Conservation (phyloP, 176 grass and related monocot genomes). For the Hyparrhenia diplandra region DNA sequence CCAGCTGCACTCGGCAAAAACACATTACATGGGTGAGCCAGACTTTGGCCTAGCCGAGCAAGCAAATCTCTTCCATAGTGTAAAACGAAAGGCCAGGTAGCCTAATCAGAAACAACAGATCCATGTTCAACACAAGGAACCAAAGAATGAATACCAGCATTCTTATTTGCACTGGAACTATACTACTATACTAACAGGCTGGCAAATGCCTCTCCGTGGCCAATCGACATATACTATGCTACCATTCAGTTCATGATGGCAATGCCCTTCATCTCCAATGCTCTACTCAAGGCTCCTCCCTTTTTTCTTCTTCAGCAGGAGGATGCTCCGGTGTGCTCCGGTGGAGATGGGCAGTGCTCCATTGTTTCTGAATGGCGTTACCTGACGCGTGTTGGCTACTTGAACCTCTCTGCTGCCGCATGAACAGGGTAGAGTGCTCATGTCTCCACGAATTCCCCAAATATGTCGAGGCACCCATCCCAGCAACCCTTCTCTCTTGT, state of each 20-base stretch:
- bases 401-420: background rate
- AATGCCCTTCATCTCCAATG: constrained; percentile 4
- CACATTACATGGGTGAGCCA: background rate
- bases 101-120: constrained; percentile 1
- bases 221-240: constrained; percentile 21
- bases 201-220: background rate
- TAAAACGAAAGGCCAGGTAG: background rate
- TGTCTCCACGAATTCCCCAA: background rate
- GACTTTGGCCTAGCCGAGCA: background rate
- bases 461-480: too few species aligned
- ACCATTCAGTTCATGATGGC: constrained; percentile 12
- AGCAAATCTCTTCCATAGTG: background rate
- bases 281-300: background rate
- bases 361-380: background rate
- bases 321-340: background rate
- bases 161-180: constrained; percentile 12
- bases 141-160: constrained; percentile 28
- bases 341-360: background rate
- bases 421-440: background rate
- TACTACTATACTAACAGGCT: constrained; percentile 22
- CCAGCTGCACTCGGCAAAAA: background rate
- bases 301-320: constrained; percentile 8
- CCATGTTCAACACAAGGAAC: constrained; percentile 28
- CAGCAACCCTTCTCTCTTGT: too few species aligned
- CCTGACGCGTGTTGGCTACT: background rate